Evolutionary conservation across 345 rosid genomes (phyloP).

Genomic region (Eucalyptus microcorys): DNA sequence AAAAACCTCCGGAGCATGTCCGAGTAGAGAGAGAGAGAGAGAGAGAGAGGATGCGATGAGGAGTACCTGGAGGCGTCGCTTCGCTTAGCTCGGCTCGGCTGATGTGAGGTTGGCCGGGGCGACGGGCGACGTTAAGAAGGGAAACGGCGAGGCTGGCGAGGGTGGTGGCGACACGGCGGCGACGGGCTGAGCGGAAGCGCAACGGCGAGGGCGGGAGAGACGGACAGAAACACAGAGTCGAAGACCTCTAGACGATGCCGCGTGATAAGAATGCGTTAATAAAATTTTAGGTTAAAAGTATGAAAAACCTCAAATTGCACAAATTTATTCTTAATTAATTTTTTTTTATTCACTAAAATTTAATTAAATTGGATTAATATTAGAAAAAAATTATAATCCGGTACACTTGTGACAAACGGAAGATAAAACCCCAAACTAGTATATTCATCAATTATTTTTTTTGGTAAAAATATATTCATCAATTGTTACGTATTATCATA

Average conservation of each 20-base stretch:
- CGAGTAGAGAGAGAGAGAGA: background rate
- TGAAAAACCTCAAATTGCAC: no score
- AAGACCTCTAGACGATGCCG: no score
- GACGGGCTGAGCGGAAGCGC: background rate
- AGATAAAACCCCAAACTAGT: accelerated
- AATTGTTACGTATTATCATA: accelerated
- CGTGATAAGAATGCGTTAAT: no score
- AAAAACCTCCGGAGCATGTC: background rate
- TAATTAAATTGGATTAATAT: no score
- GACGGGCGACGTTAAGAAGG: background rate
- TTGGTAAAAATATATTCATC: no score
- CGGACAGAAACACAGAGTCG: background rate
- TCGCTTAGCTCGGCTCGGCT: background rate
- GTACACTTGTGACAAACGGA: accelerated
- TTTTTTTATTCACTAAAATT: no score
- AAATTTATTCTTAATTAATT: no score
- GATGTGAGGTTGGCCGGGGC: background rate
- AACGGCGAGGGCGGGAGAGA: background rate
- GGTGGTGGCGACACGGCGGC: background rate
- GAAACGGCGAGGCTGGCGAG: no score
- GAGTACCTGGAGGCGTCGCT: background rate
- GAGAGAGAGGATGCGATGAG: background rate
- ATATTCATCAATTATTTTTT: no score
- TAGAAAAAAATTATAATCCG: no score
- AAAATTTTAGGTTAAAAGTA: no score